A percentile compares a stretch with the other conserved stretches of the same genome.
Evolutionary conservation across 805 yeast genomes (phyloP).

Genomic region (Candida vartiovaarae): DNA sequence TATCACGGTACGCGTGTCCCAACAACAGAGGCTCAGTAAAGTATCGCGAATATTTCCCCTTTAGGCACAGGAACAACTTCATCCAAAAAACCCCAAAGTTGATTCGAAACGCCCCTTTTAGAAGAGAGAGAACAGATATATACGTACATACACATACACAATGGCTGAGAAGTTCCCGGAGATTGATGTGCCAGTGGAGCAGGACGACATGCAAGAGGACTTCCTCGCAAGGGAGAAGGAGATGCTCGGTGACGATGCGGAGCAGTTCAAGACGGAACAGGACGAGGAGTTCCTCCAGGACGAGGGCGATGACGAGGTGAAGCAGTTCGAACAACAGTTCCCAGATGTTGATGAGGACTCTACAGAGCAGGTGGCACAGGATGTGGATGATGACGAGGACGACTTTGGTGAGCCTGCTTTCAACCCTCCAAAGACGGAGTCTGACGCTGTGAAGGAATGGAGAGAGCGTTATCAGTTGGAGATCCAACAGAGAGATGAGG

Average conservation of each 20-base stretch:
- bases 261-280: slow-evolving; percentile 61
- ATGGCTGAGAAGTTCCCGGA: slow-evolving; percentile 81
- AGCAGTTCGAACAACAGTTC: slow-evolving; percentile 57
- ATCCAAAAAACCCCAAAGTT: no score
- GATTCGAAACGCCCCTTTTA: no score
- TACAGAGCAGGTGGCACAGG: slow-evolving; percentile 5
- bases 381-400: slow-evolving; percentile 31
- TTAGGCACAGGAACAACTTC: no score
- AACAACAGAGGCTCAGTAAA: no score
- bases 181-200: slow-evolving; percentile 36
- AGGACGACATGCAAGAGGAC: slow-evolving; percentile 35
- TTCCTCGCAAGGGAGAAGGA: slow-evolving; percentile 65
- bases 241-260: slow-evolving; percentile 44
- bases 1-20: no score
- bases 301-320: slow-evolving; percentile 35
- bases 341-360: slow-evolving; percentile 44
- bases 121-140: no score
- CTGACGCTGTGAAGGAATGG: slow-evolving; percentile 70
- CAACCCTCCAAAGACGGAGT: slow-evolving; percentile 31
- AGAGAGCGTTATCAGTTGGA: slow-evolving; percentile 72
- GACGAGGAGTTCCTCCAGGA: slow-evolving; percentile 43
- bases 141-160: neutral
- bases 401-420: slow-evolving; percentile 31
- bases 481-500: slow-evolving; percentile 71
- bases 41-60: no score